A percentile compares a stretch with the other conserved stretches of the same genome.
phyloP scores from a whole-genome alignment of 2,329 filamentous ascomycete genomes.

The Penicillium expansum region DNA sequence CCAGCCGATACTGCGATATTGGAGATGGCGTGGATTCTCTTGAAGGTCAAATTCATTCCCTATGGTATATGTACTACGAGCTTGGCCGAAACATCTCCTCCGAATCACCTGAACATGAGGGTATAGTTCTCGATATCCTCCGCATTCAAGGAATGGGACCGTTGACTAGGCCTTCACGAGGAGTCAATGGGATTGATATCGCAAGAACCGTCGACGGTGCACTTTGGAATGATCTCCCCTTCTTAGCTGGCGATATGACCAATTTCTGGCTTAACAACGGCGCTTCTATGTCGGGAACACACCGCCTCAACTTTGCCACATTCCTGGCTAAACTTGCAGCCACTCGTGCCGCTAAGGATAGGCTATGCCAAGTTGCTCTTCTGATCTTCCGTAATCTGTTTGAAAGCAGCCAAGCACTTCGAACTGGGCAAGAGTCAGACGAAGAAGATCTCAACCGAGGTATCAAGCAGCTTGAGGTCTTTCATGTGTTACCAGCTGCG shows the following conservation, averaged over 20 bases:
- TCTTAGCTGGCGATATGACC: conserved; percentile 24
- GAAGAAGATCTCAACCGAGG: conserved; percentile 13
- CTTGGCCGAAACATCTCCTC: conserved; percentile 12
- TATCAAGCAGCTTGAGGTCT: conserved; percentile 10
- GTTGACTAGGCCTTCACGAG: conserved; percentile 10
- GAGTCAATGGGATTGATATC: conserved; percentile 20
- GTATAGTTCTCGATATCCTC: conserved; percentile 25
- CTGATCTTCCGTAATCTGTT: conserved; percentile 19
- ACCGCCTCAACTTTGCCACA: conserved; percentile 20
- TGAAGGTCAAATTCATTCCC: conserved; percentile 16
- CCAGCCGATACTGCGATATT: conserved; percentile 16
- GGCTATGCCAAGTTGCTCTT: conserved; percentile 22
- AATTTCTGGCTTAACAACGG: conserved; percentile 18
- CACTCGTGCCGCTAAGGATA: conserved; percentile 19
- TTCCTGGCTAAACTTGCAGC: conserved; percentile 28
- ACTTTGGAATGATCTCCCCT: conserved; percentile 27
- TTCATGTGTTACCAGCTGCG: conserved; percentile 19
- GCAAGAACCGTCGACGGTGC: conserved; percentile 24
- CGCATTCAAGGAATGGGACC: conserved; percentile 22
- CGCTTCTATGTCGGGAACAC: conserved; percentile 15
- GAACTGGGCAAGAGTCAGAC: conserved; percentile 15
- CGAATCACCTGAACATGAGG: conserved; percentile 20
- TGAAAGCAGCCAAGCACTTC: conserved; percentile 15
- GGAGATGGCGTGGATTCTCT: conserved; percentile 20
- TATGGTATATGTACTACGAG: conserved; percentile 27